Conservation (phyloP, 345 rosid genomes). For the Citrus australasica region DNA sequence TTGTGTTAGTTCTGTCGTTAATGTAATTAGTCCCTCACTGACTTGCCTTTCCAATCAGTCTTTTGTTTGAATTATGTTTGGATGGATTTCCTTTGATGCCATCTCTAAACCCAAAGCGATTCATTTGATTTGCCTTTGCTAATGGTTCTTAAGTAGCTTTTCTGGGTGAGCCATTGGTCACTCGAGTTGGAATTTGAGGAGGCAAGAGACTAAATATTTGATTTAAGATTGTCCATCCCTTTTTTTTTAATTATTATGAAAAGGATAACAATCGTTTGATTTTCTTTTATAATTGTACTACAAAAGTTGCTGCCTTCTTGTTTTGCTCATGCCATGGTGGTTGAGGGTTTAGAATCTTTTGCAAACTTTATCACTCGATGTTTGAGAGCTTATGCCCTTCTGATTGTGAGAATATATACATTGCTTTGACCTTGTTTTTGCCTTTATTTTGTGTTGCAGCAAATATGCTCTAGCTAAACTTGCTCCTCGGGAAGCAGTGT, state of each 20-base stretch:
- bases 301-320: background rate
- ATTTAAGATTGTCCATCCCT: too few species aligned
- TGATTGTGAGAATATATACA: too few species aligned
- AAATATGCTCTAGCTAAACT: constrained; percentile 44
- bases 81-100: background rate
- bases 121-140: background rate
- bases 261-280: background rate
- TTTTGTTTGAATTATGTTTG: background rate
- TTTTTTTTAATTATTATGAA: too few species aligned
- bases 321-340: background rate
- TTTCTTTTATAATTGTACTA: background rate
- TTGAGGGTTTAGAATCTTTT: background rate
- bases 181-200: too few species aligned
- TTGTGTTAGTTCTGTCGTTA: background rate
- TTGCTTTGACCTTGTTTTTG: background rate
- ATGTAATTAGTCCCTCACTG: background rate
- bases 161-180: too few species aligned
- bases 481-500: constrained; percentile 74
- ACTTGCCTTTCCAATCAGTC: background rate
- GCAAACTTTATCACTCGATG: background rate
- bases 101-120: background rate
- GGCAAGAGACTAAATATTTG: too few species aligned
- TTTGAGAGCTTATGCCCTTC: background rate
- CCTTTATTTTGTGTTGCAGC: constrained; percentile 35
- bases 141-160: too few species aligned